A percentile compares a stretch with the other conserved stretches of the same genome.
Conservation (phyloP, 306 rosid species). For the Cucumis hystrix region DNA sequence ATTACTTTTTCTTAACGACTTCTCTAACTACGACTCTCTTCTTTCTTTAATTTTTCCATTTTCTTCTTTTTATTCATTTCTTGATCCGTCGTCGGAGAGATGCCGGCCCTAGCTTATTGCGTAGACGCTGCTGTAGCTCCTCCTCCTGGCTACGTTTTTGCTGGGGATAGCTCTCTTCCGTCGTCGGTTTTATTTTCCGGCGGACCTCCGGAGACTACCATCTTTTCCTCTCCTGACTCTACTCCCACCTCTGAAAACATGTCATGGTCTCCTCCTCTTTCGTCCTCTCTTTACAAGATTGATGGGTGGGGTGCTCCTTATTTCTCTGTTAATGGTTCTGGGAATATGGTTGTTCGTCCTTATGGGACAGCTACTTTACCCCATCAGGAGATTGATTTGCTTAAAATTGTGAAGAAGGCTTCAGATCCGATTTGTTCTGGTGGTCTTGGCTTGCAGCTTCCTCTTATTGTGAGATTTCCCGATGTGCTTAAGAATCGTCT, state of each 20-base stretch:
- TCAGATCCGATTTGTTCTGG: slow-evolving; percentile 53
- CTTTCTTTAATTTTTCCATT: neutral
- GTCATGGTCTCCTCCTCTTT: slow-evolving; percentile 57
- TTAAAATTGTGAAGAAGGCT: slow-evolving; percentile 62
- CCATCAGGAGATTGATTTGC: slow-evolving; percentile 82
- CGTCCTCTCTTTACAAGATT: slow-evolving; percentile 47
- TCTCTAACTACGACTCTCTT: slow-evolving; percentile 12
- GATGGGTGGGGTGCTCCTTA: slow-evolving; percentile 76
- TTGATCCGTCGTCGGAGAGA: slow-evolving; percentile 33
- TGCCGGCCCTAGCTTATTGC: slow-evolving; percentile 93
- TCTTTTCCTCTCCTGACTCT: neutral
- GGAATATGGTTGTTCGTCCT: slow-evolving; percentile 55
- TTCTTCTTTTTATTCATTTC: neutral
- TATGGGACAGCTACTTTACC: slow-evolving; percentile 44
- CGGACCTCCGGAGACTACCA: slow-evolving; percentile 19
- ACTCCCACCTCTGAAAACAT: slow-evolving; percentile 4
- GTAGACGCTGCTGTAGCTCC: slow-evolving; percentile 57
- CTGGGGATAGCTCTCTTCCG: slow-evolving; percentile 53
- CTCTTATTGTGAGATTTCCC: slow-evolving; percentile 64
- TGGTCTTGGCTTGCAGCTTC: slow-evolving; percentile 69
- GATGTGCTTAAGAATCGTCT: slow-evolving; percentile 66
- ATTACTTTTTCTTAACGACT: slow-evolving; percentile 6
- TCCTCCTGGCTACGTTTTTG: slow-evolving; percentile 56
- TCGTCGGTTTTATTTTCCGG: slow-evolving; percentile 44
- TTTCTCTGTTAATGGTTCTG: slow-evolving; percentile 53